Percentiles rank a stretch among this genome's conserved stretches.
phyloP scores from a whole-genome alignment of 371 early-diverging fungal genomes.

The Mucor sp. region DNA sequence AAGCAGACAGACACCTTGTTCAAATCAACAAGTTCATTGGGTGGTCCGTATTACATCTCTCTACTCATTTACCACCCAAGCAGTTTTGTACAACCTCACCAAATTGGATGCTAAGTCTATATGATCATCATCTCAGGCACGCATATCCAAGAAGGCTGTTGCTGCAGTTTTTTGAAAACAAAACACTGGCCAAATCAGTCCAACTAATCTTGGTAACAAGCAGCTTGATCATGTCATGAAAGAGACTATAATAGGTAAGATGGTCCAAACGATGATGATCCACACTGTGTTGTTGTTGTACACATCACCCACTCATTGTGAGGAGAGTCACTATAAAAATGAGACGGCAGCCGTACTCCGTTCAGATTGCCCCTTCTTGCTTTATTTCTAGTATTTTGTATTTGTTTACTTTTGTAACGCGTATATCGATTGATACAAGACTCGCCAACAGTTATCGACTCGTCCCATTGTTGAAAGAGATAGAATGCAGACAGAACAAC shows the following conservation, averaged over 20 bases:
- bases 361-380: not conserved
- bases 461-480: not conserved
- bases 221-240: not conserved
- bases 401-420: not conserved
- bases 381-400: not conserved
- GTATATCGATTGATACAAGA: not conserved
- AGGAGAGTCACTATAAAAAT: not conserved
- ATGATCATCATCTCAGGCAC: not conserved
- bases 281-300: not conserved
- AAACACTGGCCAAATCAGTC: no score
- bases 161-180: not conserved
- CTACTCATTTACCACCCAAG: not conserved
- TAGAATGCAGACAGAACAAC: not conserved
- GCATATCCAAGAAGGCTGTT: not conserved
- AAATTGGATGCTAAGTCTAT: not conserved
- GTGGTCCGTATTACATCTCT: not conserved
- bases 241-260: not conserved
- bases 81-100: not conserved
- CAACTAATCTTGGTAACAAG: not conserved
- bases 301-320: not conserved
- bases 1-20: not conserved
- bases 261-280: not conserved
- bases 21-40: not conserved
- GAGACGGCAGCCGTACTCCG: not conserved
- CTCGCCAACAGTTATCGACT: not conserved